Base-by-base conservation (phyloP, 176 grass and related monocot species). In the Musa itinerans region DNA sequence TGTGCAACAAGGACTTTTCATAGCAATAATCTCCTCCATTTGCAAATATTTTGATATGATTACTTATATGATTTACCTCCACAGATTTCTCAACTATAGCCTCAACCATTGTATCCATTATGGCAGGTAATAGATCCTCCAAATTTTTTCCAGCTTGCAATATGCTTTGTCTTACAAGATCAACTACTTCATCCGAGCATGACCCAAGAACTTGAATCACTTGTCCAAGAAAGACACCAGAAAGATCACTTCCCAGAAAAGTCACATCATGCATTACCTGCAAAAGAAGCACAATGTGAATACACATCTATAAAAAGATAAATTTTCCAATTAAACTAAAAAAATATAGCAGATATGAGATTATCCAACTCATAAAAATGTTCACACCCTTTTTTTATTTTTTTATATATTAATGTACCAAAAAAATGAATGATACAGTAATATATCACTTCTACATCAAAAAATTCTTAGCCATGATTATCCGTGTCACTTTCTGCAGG, bases 221-320 rank as follows among this genome's bases (percentile, higher is more conserved):
- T 72, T 87, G 88, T 66, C 34, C 62, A 64, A 94, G 68, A 64
- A 89, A 92, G 57, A 81, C 76, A 51, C 88, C 76, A 74, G 86
- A 99, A 81, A 99, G 79, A 78, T 99, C 86, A 0, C 51, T 72
- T 21, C 86, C 83, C 78, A 94, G 15, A 14, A 73, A 78, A 83
- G 55, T 77, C 80, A 92, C 79, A 84, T 99, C 95, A 81, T 94
- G 86, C 70, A 99, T 85, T 78, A 94, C 87, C 95, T 99, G 86
- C 66, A 82, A 79, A 86, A 11, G 50, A 70, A 81, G 73, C 25
- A 74, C 50, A 8, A 10, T 10, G 27, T 2, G 81, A 56, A 11
- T 27, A 82, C 57, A 65, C 73, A 13, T 64, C 2, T 76, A 51
- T 19, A n/a, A 56, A 61, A 43, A 22, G 26, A 69, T 19, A 50